Evolutionary conservation across 371 early-diverging fungal species (phyloP), one percentile per base, ranked within the genome.

Genomic region (Mucor ambiguus): DNA sequence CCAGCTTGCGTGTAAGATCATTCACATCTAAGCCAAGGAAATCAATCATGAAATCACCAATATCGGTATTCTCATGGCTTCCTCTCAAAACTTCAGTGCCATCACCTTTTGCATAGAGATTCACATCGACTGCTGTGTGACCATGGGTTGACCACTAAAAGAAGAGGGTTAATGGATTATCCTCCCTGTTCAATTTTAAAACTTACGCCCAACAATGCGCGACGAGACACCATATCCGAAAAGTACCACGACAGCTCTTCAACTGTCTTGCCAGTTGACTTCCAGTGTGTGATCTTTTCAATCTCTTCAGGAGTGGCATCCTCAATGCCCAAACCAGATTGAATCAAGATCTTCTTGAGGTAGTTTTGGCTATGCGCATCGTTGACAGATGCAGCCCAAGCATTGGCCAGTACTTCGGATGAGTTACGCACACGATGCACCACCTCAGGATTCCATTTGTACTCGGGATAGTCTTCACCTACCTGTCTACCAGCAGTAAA

Each of bases 91-190:
- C 28, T 33, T 82, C 67, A 16, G 84, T 69, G 9, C 74, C 70
- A 12, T 66, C 62, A 2, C 94, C 94, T 29, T 87, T 85, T 0
- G 94, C 92, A 69, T 92, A 94, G 29, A 96, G 74, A 58, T 96
- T 97, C 0, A 98, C 98, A 80, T 97, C 97, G 5, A 95, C 93
- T 3, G 91, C 96, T 4, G 96, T 92, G 66, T 97, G 97, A 0
- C 96, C 96, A 70, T 92, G 91, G 0, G 96, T 96, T 8, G 93
- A 82, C 95, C 96, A 98, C 65, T 91, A 68, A 61, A 63, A 33
- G 29, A 35, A 60, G 30, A 37, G 28, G n/a, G 20, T 61, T 12
- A 33, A 22, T 32, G 30, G 14, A 33, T 22, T 48, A 61, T 9
- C 30, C 30, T 29, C 38, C 14, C 3, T 22, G 28, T 6, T 18